phyloP scores from a whole-genome alignment of 2,329 filamentous ascomycete genomes.

The Diaporthe capsici region DNA sequence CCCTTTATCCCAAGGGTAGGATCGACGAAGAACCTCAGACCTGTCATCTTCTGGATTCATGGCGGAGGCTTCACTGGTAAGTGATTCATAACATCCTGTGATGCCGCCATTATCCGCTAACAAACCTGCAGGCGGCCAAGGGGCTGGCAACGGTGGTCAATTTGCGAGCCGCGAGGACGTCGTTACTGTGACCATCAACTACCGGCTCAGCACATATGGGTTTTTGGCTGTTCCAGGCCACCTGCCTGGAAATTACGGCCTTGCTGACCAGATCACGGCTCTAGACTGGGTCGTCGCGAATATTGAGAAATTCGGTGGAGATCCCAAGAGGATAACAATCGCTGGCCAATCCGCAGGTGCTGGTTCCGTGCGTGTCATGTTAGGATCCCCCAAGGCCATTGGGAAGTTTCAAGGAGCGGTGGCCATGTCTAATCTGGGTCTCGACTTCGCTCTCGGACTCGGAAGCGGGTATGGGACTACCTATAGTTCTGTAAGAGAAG shows the following conservation, averaged over 20 bases:
- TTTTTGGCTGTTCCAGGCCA: conserved; percentile 13
- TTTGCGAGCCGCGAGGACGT: conserved; percentile 9
- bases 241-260: conserved; percentile 20
- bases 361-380: conserved; percentile 12
- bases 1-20: not conserved
- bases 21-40: conserved; percentile 2
- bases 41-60: conserved; percentile 14
- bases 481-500: conserved; percentile 14
- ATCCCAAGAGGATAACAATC: not conserved
- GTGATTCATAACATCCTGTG: not conserved
- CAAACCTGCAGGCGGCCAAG: not conserved
- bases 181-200: conserved; percentile 5
- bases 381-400: conserved; percentile 2
- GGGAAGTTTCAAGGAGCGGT: conserved; percentile 8
- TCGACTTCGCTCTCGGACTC: conserved; percentile 12
- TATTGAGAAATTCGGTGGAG: not conserved
- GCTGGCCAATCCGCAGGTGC: conserved; percentile 6
- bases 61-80: not conserved
- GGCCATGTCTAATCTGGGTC: not conserved
- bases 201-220: conserved; percentile 2
- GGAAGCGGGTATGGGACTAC: conserved; percentile 16
- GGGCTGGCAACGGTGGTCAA: conserved; percentile 13
- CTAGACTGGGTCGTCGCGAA: conserved; percentile 5
- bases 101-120: not conserved
- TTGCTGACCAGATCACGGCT: conserved; percentile 17